Evolutionary conservation across 495 filamentous ascomycete species (phyloP).

Genomic region (Chaetomium cochliodes): DNA sequence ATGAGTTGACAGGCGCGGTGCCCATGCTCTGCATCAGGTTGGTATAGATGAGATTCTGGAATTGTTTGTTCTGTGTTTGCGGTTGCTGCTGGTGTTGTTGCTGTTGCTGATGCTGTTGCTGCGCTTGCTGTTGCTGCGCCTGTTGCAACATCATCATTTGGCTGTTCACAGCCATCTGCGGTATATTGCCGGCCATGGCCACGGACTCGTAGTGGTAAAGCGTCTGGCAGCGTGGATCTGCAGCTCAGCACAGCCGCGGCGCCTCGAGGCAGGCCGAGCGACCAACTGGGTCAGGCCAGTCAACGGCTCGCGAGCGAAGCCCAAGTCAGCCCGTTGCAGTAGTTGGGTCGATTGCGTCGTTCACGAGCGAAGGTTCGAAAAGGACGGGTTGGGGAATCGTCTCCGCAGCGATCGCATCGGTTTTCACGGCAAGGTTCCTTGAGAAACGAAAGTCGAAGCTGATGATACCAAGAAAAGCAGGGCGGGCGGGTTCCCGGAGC

Average conservation of each 20-base stretch:
- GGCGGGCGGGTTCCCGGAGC: background rate
- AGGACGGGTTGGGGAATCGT: background rate
- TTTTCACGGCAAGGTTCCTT: background rate
- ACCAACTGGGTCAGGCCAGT: constrained; percentile 4
- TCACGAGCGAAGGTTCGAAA: background rate
- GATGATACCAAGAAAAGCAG: background rate
- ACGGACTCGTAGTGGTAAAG: constrained; percentile 25
- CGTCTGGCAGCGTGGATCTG: background rate
- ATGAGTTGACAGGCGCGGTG: constrained; percentile 29
- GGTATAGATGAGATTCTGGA: constrained; percentile 17
- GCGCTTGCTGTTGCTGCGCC: constrained; percentile 31
- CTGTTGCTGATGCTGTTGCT: constrained; percentile 31
- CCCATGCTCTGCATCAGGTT: constrained; percentile 23
- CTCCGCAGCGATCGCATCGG: constrained; percentile 8
- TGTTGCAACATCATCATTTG: constrained; percentile 39
- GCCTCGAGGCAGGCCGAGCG: constrained; percentile 6
- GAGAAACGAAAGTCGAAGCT: background rate
- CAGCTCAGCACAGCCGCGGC: background rate
- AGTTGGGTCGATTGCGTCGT: background rate
- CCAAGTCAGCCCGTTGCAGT: background rate
- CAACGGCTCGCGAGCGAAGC: background rate
- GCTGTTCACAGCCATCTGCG: constrained; percentile 43
- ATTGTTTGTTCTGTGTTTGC: constrained; percentile 23
- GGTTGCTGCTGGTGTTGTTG: constrained; percentile 28
- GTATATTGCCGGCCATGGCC: constrained; percentile 53